Evolutionary conservation across 2,329 filamentous ascomycete genomes (phyloP).

Genomic region (Aspergillus unguis): DNA sequence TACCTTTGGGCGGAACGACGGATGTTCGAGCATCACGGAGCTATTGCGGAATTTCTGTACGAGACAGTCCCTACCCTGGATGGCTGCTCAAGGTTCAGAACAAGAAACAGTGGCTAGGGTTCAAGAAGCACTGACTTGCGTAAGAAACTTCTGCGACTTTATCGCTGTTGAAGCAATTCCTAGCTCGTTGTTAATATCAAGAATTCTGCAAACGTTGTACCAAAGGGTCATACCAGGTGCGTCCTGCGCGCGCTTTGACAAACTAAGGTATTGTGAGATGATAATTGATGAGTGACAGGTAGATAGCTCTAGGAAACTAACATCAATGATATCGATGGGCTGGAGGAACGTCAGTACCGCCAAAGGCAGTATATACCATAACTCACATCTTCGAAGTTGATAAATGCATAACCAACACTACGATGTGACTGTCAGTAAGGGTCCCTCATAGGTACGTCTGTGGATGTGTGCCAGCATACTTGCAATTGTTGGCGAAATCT

Average conservation of each 20-base stretch:
- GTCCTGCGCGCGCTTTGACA: conserved; percentile 65
- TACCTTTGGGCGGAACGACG: conserved; percentile 80
- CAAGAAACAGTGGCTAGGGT: neutral
- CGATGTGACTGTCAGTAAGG: conserved; percentile 6
- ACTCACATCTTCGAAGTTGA: conserved; percentile 83
- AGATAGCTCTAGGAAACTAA: conserved; percentile 41
- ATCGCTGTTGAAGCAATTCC: conserved; percentile 77
- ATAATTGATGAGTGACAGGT: neutral
- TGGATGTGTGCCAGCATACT: conserved; percentile 52
- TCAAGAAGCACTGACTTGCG: conserved; percentile 64
- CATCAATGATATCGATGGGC: conserved; percentile 70
- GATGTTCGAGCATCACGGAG: conserved; percentile 85
- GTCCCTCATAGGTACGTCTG: neutral
- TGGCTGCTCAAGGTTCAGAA: conserved; percentile 55
- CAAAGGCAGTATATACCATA: neutral
- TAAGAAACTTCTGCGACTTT: conserved; percentile 91
- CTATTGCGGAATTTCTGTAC: conserved; percentile 96
- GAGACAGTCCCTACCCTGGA: conserved; percentile 87
- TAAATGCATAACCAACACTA: conserved; percentile 94
- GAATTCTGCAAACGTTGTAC: conserved; percentile 9
- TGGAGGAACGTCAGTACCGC: conserved; percentile 44
- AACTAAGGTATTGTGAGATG: conserved; percentile 54
- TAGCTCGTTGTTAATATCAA: conserved; percentile 30
- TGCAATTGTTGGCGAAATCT: conserved; percentile 80
- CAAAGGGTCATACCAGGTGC: conserved; percentile 56